Evolutionary conservation across 1,284 basidiomycete species (phyloP).

Genomic region (Prillingera fragicola): DNA sequence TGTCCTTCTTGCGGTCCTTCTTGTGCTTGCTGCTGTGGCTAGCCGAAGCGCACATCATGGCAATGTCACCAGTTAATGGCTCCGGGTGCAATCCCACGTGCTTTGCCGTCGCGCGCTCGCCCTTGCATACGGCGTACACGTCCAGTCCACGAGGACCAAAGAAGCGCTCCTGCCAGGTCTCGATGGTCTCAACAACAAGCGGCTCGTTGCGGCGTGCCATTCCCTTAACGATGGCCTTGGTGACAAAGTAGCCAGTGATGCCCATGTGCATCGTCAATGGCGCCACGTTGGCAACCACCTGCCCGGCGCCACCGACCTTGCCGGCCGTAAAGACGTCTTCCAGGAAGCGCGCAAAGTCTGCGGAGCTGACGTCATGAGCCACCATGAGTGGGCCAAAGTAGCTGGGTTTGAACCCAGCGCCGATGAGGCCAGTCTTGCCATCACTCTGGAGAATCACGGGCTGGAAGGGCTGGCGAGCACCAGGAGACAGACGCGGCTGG

Average conservation of each 20-base stretch:
- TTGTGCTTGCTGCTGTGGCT: neutral
- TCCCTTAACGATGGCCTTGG: slow-evolving; percentile 2
- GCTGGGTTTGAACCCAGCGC: slow-evolving; percentile 2
- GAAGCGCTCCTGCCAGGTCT: slow-evolving; percentile 6
- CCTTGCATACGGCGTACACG: slow-evolving; percentile 3
- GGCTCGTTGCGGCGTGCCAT: slow-evolving; percentile 8
- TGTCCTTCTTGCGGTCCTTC: neutral
- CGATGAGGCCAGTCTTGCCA: slow-evolving; percentile 3
- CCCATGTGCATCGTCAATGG: slow-evolving; percentile 9
- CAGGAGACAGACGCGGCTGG: neutral
- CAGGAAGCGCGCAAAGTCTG: slow-evolving; percentile 8
- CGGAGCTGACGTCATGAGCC: slow-evolving; percentile 4
- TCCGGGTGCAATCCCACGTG: neutral
- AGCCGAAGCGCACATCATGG: neutral
- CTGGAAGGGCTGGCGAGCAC: neutral
- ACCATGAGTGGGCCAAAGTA: slow-evolving; percentile 3
- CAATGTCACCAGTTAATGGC: neutral
- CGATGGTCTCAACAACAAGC: slow-evolving; percentile 3
- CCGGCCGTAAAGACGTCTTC: slow-evolving; percentile 7
- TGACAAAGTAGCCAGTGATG: slow-evolving; percentile 8
- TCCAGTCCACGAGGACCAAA: slow-evolving; percentile 8
- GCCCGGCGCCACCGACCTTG: slow-evolving; percentile 2
- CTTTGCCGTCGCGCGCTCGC: neutral
- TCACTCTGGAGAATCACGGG: neutral
- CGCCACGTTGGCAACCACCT: slow-evolving; percentile 3